Evolutionary conservation across 2,329 filamentous ascomycete species (phyloP), one percentile per base, ranked within the genome.

Genomic region (Monosporascus sp.): DNA sequence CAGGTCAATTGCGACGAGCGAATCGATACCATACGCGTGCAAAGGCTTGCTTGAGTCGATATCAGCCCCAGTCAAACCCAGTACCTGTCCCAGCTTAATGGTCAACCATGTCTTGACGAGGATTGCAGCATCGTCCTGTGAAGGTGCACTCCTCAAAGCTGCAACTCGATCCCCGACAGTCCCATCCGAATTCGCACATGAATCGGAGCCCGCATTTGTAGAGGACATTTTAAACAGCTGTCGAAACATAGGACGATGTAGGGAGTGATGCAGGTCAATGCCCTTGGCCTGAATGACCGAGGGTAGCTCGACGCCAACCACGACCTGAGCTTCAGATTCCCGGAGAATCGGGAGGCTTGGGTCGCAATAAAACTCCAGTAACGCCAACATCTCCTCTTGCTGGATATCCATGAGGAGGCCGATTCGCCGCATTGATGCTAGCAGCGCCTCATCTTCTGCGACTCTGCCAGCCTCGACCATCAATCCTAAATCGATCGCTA

Each of bases 41-140:
- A 43, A 24, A 5, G 49, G 40, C 17, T 37, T 15, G 5, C 24
- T 28, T 3, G 9, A 2, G 9, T 43, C 40, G 3, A 43, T 43
- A 9, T 43, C 40, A 3, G 40, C 14, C 3, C 22, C 40, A 3
- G 40, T 3, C 11, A 43, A 3, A 2, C 40, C 40, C 4, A 20
- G 40, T 5, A 43, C 15, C 15, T 43, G 40, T 9, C 8, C 40
- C 4, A 43, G 22, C 40, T 43, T 18, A 17, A 7, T 43, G 8
- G 3, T 4, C 3, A 43, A 17, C 40, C 40, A 43, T 20, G 6
- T 20, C 3, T 86, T 83, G 81, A 75, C 76, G 28, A 82, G 86
- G 60, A 75, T 83, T 49, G 77, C 76, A 0, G 70, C 85, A 1
- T 54, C 82, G 22, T 65, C 70, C 2, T 76, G 75, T 14, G 76